Evolutionary conservation across 148 eudicot species (phyloP), one percentile per base, ranked within the genome.

Genomic region (Vaccinium darrowii): DNA sequence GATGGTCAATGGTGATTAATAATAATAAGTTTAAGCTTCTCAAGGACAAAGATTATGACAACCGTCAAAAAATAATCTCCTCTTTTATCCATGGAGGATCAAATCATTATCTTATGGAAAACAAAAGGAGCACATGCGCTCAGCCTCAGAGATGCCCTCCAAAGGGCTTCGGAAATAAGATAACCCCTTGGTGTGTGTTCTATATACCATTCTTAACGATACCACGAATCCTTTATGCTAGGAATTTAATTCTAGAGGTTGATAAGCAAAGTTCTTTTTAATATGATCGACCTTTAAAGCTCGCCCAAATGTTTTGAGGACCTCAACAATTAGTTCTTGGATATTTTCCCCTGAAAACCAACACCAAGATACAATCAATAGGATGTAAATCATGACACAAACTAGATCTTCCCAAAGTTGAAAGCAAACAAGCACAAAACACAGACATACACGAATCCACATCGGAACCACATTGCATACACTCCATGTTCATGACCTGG

Each of bases 291-390:
- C 99, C 99, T 94, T 94, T 84, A 97, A 84, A 65, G 88, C 95
- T 86, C 91, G 83, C 79, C 96, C 96, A 92, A 92, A 97, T 85
- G 90, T 88, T 88, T 91, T 93, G 56, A 97, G 98, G 81, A 91
- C 99, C 79, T 91, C 91, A 87, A 94, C 75, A 76, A 91, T 84
- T 84, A 89, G 81, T 87, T 93, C 95, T 78, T 90, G 88, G 75
- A 90, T 56, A 58, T 76, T 85, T 65, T 87, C 84, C 80, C 90
- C 99, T 94, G 88, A 57, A 88, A 86, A 88, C 65, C 65, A 86
- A 81, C 36, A 85, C 36, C 56, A 85, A 78, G n/a, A 83, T 63
- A 52, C 56, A 47, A 76, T 43, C 74, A 71, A 72, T 47, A 65
- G 50, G 18, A 57, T 43, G 14, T 19, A 71, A 54, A 58, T 52